phyloP scores from a whole-genome alignment of 495 filamentous ascomycete species.

The Alectoria sarmentosa region DNA sequence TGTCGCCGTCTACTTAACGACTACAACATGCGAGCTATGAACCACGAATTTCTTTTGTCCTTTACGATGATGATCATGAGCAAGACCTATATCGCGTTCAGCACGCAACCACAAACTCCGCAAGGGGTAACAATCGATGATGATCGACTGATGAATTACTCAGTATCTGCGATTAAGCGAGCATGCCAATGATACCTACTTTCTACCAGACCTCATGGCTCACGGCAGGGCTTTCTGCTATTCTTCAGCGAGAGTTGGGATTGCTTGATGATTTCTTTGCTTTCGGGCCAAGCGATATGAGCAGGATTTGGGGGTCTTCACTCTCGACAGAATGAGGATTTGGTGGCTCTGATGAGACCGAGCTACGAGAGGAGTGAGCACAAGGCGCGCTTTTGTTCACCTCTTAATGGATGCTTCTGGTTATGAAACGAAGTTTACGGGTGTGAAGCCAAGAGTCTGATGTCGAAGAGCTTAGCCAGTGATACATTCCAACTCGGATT shows the following conservation, averaged over 20 bases:
- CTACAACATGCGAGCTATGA: neutral
- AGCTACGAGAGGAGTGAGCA: neutral
- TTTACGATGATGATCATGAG: constrained; percentile 15
- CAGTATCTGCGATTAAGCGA: constrained; percentile 10
- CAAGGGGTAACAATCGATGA: constrained; percentile 15
- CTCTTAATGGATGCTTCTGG: neutral
- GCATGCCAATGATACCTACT: constrained; percentile 7
- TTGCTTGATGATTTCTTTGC: constrained; percentile 1
- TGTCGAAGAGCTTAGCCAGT: neutral
- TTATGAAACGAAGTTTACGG: neutral
- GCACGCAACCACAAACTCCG: constrained; percentile 23
- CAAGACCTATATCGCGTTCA: constrained; percentile 21
- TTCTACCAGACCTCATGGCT: neutral
- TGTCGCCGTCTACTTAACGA: neutral
- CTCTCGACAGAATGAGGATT: neutral
- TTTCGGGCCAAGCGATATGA: neutral
- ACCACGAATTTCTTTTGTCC: constrained; percentile 20
- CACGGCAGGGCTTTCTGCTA: neutral
- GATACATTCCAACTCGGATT: neutral
- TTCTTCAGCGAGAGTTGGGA: constrained; percentile 7
- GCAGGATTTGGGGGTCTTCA: neutral
- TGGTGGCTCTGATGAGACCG: neutral
- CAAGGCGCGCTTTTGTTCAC: neutral
- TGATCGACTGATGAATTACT: neutral
- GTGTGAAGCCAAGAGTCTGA: neutral